Percentiles rank a stretch among this genome's conserved stretches.
phyloP scores from a whole-genome alignment of 495 filamentous ascomycete genomes.

The Neohortaea acidophila region DNA sequence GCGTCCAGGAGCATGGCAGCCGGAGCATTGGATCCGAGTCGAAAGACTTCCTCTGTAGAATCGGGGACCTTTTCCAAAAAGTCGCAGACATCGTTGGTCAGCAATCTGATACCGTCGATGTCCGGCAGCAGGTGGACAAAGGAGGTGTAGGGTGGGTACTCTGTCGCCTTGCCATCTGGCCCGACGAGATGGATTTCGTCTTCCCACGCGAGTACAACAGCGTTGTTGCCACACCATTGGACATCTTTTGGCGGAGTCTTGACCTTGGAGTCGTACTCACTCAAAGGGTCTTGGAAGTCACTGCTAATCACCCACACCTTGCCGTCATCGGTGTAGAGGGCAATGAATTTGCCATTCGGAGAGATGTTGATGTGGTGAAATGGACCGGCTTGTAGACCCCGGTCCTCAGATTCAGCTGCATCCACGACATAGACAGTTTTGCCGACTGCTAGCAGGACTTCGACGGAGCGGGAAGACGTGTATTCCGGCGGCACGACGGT shows the following conservation, averaged over 20 bases:
- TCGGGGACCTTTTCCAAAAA: slow-evolving; percentile 88
- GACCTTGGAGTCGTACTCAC: slow-evolving; percentile 78
- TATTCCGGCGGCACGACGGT: slow-evolving; percentile 74
- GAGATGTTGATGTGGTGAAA: slow-evolving; percentile 83
- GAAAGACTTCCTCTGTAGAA: slow-evolving; percentile 76
- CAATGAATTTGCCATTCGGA: slow-evolving; percentile 75
- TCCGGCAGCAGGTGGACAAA: slow-evolving; percentile 81
- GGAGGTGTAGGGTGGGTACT: slow-evolving; percentile 65
- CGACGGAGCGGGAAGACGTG: slow-evolving; percentile 86
- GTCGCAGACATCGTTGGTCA: slow-evolving; percentile 86
- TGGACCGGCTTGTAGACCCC: slow-evolving; percentile 75
- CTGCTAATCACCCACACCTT: slow-evolving; percentile 86
- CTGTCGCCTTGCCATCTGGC: slow-evolving; percentile 59
- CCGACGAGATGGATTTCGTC: slow-evolving; percentile 95
- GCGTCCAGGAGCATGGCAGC: slow-evolving; percentile 87
- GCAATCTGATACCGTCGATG: slow-evolving; percentile 70
- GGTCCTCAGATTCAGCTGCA: slow-evolving; percentile 77
- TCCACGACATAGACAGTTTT: slow-evolving; percentile 78
- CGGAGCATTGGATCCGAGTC: slow-evolving; percentile 69
- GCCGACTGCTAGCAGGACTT: slow-evolving; percentile 75
- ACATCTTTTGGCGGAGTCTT: slow-evolving; percentile 76
- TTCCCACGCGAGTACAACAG: slow-evolving; percentile 89
- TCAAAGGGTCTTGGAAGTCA: slow-evolving; percentile 81
- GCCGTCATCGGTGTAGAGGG: slow-evolving; percentile 70
- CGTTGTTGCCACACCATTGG: slow-evolving; percentile 93